Conservation (phyloP, 140 eudicot species). For the Cichorium intybus region DNA sequence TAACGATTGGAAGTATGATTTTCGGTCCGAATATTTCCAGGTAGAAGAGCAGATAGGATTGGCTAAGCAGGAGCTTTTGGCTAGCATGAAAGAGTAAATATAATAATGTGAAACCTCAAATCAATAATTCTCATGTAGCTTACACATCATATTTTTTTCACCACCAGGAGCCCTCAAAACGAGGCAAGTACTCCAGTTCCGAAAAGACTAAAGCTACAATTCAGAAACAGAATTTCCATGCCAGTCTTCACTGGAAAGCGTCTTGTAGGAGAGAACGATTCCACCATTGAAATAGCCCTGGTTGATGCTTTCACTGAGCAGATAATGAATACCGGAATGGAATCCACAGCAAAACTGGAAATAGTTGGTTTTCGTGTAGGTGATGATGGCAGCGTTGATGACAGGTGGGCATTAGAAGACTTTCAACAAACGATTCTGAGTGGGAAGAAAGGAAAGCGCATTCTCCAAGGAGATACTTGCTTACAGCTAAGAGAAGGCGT, state of each 20-base stretch:
- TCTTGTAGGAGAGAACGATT: constrained; percentile 36
- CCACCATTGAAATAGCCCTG: constrained; percentile 39
- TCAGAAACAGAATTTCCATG: constrained; percentile 25
- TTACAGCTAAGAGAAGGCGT: constrained; percentile 50
- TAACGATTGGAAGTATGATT: constrained; percentile 6
- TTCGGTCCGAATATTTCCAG: constrained; percentile 30
- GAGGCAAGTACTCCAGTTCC: constrained; percentile 9
- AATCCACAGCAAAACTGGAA: constrained; percentile 48
- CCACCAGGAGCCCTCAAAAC: constrained; percentile 25
- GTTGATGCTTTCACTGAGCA: constrained; percentile 39
- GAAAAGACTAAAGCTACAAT: constrained; percentile 34
- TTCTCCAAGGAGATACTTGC: constrained; percentile 41
- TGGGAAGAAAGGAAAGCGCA: constrained; percentile 36
- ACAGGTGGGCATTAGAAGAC: constrained; percentile 34
- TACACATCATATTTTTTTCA: neutral
- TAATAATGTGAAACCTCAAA: neutral
- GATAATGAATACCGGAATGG: constrained; percentile 42
- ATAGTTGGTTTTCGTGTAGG: constrained; percentile 36
- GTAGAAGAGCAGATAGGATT: constrained; percentile 29
- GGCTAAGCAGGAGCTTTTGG: constrained; percentile 21
- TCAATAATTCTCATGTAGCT: neutral
- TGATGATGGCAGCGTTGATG: constrained; percentile 36
- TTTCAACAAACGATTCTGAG: constrained; percentile 31
- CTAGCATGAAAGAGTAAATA: constrained; percentile 30
- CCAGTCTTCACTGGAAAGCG: constrained; percentile 40